phyloP scores from a whole-genome alignment of 2,329 filamentous ascomycete genomes.

The Diaporthe vexans region DNA sequence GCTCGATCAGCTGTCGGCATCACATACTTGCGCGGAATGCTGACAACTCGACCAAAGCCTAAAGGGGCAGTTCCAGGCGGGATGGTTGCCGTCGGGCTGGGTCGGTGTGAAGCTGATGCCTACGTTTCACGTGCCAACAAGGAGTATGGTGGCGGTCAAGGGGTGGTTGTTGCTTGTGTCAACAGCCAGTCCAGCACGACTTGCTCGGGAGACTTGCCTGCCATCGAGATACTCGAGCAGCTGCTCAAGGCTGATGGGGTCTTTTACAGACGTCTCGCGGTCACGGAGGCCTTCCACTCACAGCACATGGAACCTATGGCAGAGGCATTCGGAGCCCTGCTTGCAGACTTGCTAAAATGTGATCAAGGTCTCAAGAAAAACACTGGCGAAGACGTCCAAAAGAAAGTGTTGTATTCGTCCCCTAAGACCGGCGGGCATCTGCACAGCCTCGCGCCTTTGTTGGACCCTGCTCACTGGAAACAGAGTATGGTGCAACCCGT shows the following conservation, averaged over 20 bases:
- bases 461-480: too few relatives aligned
- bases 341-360: neutral
- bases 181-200: conserved; percentile 48
- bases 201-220: conserved; percentile 49
- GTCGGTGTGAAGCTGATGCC: too few relatives aligned
- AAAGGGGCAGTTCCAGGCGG: neutral
- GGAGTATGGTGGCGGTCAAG: too few relatives aligned
- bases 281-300: conserved; percentile 50
- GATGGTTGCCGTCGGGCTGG: too few relatives aligned
- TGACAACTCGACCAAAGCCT: conserved; percentile 44
- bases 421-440: too few relatives aligned
- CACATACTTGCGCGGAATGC: conserved; percentile 40
- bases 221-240: conserved; percentile 45
- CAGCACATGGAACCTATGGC: conserved; percentile 48
- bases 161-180: too few relatives aligned
- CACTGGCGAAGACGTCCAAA: neutral
- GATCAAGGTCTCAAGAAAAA: neutral
- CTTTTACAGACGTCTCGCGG: conserved; percentile 47
- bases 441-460: too few relatives aligned
- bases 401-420: conserved; percentile 2
- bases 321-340: conserved; percentile 43
- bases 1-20: conserved; percentile 39
- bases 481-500: conserved; percentile 3
- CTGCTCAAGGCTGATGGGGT: conserved; percentile 45
- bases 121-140: too few relatives aligned